phyloP scores from a whole-genome alignment of 2,329 filamentous ascomycete species.

The Penicillium sp. region DNA sequence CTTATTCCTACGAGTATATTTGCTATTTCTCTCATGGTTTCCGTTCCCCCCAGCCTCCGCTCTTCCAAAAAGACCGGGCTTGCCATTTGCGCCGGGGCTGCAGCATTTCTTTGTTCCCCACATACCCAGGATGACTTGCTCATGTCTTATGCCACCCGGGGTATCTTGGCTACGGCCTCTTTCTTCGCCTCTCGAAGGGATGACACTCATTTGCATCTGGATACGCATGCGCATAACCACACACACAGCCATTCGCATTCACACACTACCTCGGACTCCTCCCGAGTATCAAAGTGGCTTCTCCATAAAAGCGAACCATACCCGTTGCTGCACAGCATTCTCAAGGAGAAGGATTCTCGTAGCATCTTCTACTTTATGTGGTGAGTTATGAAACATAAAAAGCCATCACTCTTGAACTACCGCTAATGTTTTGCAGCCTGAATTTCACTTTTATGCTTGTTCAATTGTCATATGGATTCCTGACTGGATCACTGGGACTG shows the following conservation, averaged over 20 bases:
- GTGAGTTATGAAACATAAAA: slow-evolving; percentile 51
- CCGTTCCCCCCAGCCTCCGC: slow-evolving; percentile 27
- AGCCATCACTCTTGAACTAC: background rate
- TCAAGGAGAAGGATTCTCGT: slow-evolving; percentile 87
- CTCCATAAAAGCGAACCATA: slow-evolving; percentile 68
- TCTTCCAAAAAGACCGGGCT: slow-evolving; percentile 37
- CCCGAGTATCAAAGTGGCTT: slow-evolving; percentile 69
- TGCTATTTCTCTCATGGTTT: slow-evolving; percentile 29
- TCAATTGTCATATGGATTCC: slow-evolving; percentile 89
- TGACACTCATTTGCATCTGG: slow-evolving; percentile 29
- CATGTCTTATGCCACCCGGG: slow-evolving; percentile 30
- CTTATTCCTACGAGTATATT: slow-evolving; percentile 26
- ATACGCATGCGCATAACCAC: slow-evolving; percentile 35
- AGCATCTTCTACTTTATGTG: slow-evolving; percentile 97
- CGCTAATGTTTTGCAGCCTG: slow-evolving; percentile 56
- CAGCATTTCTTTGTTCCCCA: slow-evolving; percentile 33
- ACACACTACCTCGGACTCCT: slow-evolving; percentile 52
- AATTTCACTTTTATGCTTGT: slow-evolving; percentile 95
- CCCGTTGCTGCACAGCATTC: slow-evolving; percentile 79
- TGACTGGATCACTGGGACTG: slow-evolving; percentile 91
- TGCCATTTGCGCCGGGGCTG: slow-evolving; percentile 26
- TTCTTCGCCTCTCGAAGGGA: slow-evolving; percentile 38
- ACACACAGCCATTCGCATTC: slow-evolving; percentile 26
- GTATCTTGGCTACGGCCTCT: slow-evolving; percentile 29
- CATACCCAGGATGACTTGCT: slow-evolving; percentile 30